Evolutionary conservation across 202 grass and related monocot genomes (phyloP), one percentile per base, ranked within the genome.

Genomic region (Bolboschoenoplectus hybrid): DNA sequence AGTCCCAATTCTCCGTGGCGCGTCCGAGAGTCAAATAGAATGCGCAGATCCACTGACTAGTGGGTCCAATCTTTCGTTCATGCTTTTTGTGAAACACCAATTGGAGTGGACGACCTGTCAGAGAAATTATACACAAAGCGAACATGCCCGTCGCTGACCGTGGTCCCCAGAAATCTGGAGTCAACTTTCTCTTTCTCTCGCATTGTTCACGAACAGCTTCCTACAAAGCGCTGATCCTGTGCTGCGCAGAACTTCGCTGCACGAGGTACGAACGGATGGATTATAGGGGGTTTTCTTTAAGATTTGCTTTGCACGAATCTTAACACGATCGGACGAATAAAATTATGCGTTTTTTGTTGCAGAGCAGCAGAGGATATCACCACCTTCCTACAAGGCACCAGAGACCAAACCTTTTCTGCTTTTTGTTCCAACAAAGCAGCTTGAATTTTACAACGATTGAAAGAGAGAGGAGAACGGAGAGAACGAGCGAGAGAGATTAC

Each of bases 401-500:
- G 26, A 26, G 26, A 26, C 26, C 26, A 49, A 4, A 45, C 10
- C 3, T 41, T 9, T 47, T 49, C 41, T 1, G 32, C 17, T 12
- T 81, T 20, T 50, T 51, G 2, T 82, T 82, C 61, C 80, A 56
- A 82, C 9, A 82, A 82, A 67, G 63, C 43, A 2, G 61, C 9
- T 47, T 36, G 5, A 81, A 81, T 19, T 26, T 78, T 13, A 32
- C 2, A 58, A 63, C 9, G 20, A 60, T 35, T 10, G 2, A 16
- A 17, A 43, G 6, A 4, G n/a, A 16, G 44, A 9, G 67, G 10
- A 2, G 49, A 11, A 66, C 39, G 19, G 9, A 14, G 55, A 63
- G 39, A 63, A 43, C 16, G 17, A 63, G 47, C 6, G 72, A 80
- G 4, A 50, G 49, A 53, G 73, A 5, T 74, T 17, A 46, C 10